Percentiles rank a stretch among this genome's conserved stretches.
Conservation (phyloP, 192 early-diverging fungal genomes). For the Rhizoclosmatium globosum region DNA sequence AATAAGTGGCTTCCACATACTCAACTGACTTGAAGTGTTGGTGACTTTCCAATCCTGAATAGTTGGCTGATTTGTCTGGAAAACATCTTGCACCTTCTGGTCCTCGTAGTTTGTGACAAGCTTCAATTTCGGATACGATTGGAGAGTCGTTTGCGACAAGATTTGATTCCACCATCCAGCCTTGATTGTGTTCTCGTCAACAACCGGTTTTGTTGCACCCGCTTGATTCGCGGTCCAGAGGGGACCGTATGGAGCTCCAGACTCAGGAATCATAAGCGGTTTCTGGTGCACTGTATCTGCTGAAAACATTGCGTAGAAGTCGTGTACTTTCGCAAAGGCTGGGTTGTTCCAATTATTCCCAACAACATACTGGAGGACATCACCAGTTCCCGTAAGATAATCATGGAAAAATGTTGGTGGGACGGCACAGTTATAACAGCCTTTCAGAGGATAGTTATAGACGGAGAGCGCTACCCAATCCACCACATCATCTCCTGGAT, state of each 20-base stretch:
- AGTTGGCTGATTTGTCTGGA: not conserved
- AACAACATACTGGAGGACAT: not conserved
- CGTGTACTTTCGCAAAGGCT: constrained; percentile 3
- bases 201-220: not conserved
- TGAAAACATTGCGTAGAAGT: constrained; percentile 55
- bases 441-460: constrained; percentile 39
- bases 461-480: constrained; percentile 55
- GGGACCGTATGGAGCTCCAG: constrained; percentile 33
- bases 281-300: constrained; percentile 35
- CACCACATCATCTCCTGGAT: constrained; percentile 51
- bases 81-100: constrained; percentile 33
- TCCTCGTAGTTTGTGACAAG: constrained; percentile 51
- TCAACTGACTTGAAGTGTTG: constrained; percentile 12
- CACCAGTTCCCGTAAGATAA: constrained; percentile 8
- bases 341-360: not conserved
- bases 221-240: not conserved
- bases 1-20: not conserved
- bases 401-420: constrained; percentile 16
- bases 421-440: constrained; percentile 10
- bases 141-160: constrained; percentile 37
- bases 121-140: constrained; percentile 48
- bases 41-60: constrained; percentile 1
- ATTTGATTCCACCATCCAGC: constrained; percentile 56
- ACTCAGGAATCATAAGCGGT: constrained; percentile 54
- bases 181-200: constrained; percentile 42